Evolutionary conservation across 2,329 filamentous ascomycete genomes (phyloP).

Genomic region (Colletotrichum liriopes): DNA sequence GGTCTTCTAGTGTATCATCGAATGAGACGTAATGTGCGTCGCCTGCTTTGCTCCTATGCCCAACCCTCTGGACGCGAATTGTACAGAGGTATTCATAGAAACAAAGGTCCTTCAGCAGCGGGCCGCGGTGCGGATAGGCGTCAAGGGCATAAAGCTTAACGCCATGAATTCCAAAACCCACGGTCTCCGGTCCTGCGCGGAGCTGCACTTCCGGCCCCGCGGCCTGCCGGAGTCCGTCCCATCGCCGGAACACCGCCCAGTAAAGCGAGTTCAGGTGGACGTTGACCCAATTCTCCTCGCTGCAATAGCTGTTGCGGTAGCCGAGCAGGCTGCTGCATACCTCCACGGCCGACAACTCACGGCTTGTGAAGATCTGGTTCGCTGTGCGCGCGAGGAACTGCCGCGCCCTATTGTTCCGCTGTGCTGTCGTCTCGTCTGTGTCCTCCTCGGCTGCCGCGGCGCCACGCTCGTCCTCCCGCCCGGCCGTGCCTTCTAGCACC

Average conservation of each 20-base stretch:
- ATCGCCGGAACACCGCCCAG: background rate
- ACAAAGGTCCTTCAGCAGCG: background rate
- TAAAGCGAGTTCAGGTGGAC: background rate
- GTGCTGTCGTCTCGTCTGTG: background rate
- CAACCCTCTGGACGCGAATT: background rate
- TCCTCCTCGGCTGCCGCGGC: background rate
- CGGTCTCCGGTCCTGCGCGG: background rate
- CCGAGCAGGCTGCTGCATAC: background rate
- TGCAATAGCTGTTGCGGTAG: background rate
- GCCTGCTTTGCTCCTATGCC: background rate
- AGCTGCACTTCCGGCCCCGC: background rate
- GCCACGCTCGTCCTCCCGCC: background rate
- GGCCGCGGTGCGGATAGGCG: background rate
- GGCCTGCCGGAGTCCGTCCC: background rate
- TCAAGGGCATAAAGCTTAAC: too few species aligned
- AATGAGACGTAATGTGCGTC: background rate
- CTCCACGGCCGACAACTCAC: background rate
- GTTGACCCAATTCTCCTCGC: background rate
- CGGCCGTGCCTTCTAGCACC: background rate
- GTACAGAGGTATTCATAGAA: background rate
- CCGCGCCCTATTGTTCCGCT: background rate
- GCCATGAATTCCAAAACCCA: background rate
- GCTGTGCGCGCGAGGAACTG: background rate
- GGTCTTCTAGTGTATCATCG: background rate
- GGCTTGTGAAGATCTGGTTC: conserved; percentile 4